phyloP scores from a whole-genome alignment of 352 stramenopile genomes.

The Peronosclerospora sorghi region DNA sequence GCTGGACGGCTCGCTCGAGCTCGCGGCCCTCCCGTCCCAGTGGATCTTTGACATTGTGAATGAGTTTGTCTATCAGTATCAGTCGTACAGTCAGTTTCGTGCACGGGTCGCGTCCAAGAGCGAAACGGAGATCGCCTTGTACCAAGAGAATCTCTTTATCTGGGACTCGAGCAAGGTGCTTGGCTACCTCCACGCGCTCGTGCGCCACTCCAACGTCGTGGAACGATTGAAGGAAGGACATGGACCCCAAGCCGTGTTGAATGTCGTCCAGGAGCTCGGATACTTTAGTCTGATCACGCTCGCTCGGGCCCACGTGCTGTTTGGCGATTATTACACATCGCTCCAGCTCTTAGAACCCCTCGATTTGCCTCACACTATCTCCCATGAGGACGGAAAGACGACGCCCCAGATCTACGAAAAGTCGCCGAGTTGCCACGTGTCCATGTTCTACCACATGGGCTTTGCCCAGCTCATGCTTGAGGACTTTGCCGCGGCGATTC shows the following conservation, averaged over 20 bases:
- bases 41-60: slow-evolving; percentile 98
- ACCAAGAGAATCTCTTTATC: slow-evolving; percentile 79
- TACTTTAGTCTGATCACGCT: slow-evolving; percentile 95
- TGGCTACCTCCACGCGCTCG: slow-evolving; percentile 90
- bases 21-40: slow-evolving; percentile 86
- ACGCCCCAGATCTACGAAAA: slow-evolving; percentile 83
- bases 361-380: slow-evolving; percentile 80
- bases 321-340: slow-evolving; percentile 93
- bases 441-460: slow-evolving; percentile 95
- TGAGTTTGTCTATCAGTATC: slow-evolving; percentile 99
- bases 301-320: slow-evolving; percentile 91
- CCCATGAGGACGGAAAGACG: slow-evolving; percentile 33
- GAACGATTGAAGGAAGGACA: slow-evolving; percentile 67
- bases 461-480: slow-evolving; percentile 96
- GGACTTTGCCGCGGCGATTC: slow-evolving; percentile 90
- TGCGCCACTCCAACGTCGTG: slow-evolving; percentile 87
- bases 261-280: slow-evolving; percentile 85
- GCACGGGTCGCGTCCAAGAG: slow-evolving; percentile 66
- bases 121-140: slow-evolving; percentile 43
- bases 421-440: slow-evolving; percentile 89
- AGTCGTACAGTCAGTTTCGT: slow-evolving; percentile 96
- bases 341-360: slow-evolving; percentile 88
- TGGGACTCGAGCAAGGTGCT: slow-evolving; percentile 95
- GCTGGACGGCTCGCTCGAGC: slow-evolving; percentile 70
- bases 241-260: slow-evolving; percentile 33